Evolutionary conservation across 2,329 filamentous ascomycete species (phyloP), one percentile per base, ranked within the genome.

Genomic region (Nemania abortiva): DNA sequence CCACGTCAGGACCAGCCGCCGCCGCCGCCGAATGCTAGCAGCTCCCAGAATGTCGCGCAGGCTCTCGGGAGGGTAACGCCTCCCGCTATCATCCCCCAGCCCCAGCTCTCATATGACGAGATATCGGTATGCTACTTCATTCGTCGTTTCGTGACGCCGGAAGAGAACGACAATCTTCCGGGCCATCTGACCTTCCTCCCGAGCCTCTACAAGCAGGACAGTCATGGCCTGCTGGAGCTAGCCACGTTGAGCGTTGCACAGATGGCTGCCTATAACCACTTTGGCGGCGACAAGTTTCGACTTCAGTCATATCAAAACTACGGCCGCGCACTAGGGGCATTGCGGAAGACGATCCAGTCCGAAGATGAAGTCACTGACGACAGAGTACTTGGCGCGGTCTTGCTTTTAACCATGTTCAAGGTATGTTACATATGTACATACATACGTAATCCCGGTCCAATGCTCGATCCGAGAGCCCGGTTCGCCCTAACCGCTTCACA

Each of bases 181-280:
- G 68, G 70, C 3, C 65, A 67, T 55, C 37, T 70, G 57, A 72
- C 60, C 60, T 72, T 71, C 45, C 65, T 72, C 27, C 70, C 70
- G 2, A 59, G 52, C 20, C 68, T 72, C 29, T 72, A 64, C 39
- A 69, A 69, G 10, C 68, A 65, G 20, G 29, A 62, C 15, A 42
- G 59, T 18, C 59, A 69, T 31, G 70, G 70, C 7, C 55, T 72
- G 39, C 47, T 72, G 2, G 68, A 70, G 42, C 20, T 63, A 20
- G 70, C 70, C 27, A 72, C 68, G 7, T 27, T 72, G 49, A 70
- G 68, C 27, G 70, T 69, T 15, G 70, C 70, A 3, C 70, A 72
- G 53, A 70, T 69, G 68, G 70, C 68, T 1, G 70, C 70, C 31
- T 70, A 69, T 52, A 72, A 72, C 50, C 68, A 72, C 22, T 70